phyloP scores from a whole-genome alignment of 352 stramenopile species.

The Pythium aristosporum region DNA sequence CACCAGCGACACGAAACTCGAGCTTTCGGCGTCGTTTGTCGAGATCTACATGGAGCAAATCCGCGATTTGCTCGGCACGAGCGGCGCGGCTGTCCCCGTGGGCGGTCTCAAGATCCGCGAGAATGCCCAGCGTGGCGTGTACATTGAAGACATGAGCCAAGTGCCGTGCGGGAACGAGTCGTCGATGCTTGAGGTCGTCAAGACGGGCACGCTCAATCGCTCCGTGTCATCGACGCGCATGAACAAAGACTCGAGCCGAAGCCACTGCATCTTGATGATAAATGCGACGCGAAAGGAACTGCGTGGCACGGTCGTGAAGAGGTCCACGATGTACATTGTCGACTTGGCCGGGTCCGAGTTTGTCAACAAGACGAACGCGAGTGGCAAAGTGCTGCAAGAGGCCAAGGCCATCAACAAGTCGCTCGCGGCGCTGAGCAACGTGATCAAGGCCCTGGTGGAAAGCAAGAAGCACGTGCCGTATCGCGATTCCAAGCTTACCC shows the following conservation, averaged over 20 bases:
- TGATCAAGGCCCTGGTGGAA: constrained; percentile 82
- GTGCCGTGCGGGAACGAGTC: constrained; percentile 36
- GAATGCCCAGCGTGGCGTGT: constrained; percentile 62
- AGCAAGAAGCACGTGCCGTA: constrained; percentile 79
- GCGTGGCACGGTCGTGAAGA: constrained; percentile 30
- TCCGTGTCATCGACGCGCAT: constrained; percentile 81
- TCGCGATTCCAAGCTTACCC: constrained; percentile 81
- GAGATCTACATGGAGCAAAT: constrained; percentile 91
- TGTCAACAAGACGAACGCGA: constrained; percentile 82
- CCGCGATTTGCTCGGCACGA: constrained; percentile 60
- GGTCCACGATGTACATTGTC: constrained; percentile 79
- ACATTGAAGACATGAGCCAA: constrained; percentile 72
- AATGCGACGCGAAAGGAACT: constrained; percentile 28
- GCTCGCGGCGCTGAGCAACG: constrained; percentile 79
- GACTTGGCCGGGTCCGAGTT: constrained; percentile 85
- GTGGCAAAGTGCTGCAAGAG: constrained; percentile 76
- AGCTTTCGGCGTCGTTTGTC: constrained; percentile 72
- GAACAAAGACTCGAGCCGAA: constrained; percentile 90
- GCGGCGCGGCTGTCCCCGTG: constrained; percentile 19
- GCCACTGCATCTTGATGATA: constrained; percentile 73
- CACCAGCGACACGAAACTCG: constrained; percentile 32
- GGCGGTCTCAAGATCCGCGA: constrained; percentile 75
- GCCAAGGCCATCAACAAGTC: constrained; percentile 88
- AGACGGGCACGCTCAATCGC: constrained; percentile 58
- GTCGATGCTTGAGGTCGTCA: constrained; percentile 64